Evolutionary conservation across 75 land plant species (phyloP).

Genomic region (Sequoia sempervirens): DNA sequence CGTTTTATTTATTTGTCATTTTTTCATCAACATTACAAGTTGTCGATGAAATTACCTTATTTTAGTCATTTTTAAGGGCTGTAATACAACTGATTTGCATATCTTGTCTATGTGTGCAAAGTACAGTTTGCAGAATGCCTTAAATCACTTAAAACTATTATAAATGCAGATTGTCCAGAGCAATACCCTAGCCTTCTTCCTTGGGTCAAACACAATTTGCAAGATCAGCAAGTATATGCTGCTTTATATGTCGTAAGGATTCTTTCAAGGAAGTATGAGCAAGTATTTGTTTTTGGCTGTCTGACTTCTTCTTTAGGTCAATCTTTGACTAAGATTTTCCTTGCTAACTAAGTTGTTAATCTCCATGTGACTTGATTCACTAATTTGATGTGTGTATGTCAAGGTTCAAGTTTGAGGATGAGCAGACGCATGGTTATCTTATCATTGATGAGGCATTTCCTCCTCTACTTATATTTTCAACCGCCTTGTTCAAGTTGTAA

Average conservation of each 20-base stretch:
- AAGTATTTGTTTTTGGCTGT: slow-evolving; percentile 16
- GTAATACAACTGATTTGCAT: not conserved
- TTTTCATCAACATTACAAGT: not conserved
- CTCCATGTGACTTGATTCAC: not conserved
- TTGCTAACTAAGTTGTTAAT: not conserved
- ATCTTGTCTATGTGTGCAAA: not conserved
- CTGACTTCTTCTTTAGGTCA: slow-evolving; percentile 21
- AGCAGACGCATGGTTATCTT: slow-evolving; percentile 22
- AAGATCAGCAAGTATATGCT: slow-evolving; percentile 82
- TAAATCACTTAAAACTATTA: slow-evolving; percentile 26
- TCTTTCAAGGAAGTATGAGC: slow-evolving; percentile 86
- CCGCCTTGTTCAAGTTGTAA: slow-evolving; percentile 64
- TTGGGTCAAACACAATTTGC: slow-evolving; percentile 72
- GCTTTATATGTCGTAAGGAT: slow-evolving; percentile 86
- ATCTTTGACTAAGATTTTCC: not conserved
- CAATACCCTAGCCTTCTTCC: slow-evolving; percentile 84
- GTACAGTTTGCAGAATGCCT: too few relatives aligned
- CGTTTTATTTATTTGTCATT: not conserved
- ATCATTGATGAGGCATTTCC: slow-evolving; percentile 91
- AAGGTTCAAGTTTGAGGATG: slow-evolving; percentile 95
- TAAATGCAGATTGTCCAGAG: slow-evolving; percentile 91
- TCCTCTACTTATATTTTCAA: slow-evolving; percentile 70
- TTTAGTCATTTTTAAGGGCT: not conserved
- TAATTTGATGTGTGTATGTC: slow-evolving; percentile 26
- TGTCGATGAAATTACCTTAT: not conserved